phyloP scores from a whole-genome alignment of 1,139 yeast species.

The Diutina ranongensis region DNA sequence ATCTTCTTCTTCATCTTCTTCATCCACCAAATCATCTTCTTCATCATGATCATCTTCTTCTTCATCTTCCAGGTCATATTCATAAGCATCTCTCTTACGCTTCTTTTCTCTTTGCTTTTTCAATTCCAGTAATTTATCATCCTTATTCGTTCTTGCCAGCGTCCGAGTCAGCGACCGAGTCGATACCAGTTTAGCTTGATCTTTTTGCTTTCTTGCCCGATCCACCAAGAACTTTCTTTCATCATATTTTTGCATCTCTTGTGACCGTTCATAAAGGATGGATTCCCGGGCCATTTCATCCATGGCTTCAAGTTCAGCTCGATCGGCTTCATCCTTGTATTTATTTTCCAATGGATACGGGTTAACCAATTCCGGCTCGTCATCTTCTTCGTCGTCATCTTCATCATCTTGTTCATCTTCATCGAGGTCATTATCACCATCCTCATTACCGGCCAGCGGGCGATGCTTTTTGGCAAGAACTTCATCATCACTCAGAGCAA shows the following conservation, averaged over 20 bases:
- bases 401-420: constrained; percentile 19
- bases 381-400: constrained; percentile 22
- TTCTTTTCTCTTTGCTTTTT: constrained; percentile 75
- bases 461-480: constrained; percentile 11
- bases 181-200: constrained; percentile 19
- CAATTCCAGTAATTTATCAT: constrained; percentile 65
- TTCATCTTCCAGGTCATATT: constrained; percentile 14
- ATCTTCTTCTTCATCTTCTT: constrained; percentile 24
- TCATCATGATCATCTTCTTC: constrained; percentile 20
- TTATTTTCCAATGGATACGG: constrained; percentile 95
- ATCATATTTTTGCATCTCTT: constrained; percentile 76
- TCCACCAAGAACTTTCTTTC: constrained; percentile 76
- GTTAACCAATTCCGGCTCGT: constrained; percentile 29
- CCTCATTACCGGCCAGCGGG: constrained; percentile 13
- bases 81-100: constrained; percentile 20
- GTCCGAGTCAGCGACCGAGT: constrained; percentile 15
- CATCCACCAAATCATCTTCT: constrained; percentile 34
- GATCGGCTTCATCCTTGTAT: constrained; percentile 73
- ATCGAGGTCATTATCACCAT: constrained; percentile 15
- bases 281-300: constrained; percentile 91
- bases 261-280: constrained; percentile 81
- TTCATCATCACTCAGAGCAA: constrained; percentile 13
- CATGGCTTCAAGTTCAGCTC: constrained; percentile 52
- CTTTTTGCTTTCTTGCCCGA: constrained; percentile 54
- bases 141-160: constrained; percentile 17